Percentiles rank a stretch among this genome's conserved stretches.
phyloP scores from a whole-genome alignment of 2,329 filamentous ascomycete genomes.

The Cladosporium velox region DNA sequence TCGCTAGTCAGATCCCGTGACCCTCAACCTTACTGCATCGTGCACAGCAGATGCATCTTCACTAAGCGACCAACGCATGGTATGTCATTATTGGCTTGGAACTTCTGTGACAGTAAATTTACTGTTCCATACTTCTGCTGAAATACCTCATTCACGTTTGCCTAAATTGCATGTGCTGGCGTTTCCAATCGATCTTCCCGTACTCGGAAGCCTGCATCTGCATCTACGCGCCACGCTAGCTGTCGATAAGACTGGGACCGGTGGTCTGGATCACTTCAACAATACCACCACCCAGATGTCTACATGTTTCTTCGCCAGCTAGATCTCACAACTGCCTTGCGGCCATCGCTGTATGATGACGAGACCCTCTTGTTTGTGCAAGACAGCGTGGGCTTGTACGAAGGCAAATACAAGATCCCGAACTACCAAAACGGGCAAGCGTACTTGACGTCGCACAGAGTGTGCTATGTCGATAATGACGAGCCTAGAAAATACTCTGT shows the following conservation, averaged over 20 bases:
- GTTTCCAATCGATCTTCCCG: background rate
- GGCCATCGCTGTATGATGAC: constrained; percentile 88
- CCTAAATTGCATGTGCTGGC: background rate
- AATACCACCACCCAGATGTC: constrained; percentile 13
- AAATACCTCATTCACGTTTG: background rate
- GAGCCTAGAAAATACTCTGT: constrained; percentile 84
- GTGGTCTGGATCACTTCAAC: background rate
- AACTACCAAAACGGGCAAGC: constrained; percentile 94
- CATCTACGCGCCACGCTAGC: constrained; percentile 7
- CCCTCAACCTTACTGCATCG: constrained; percentile 11
- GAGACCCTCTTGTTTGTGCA: constrained; percentile 95
- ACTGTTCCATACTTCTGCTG: background rate
- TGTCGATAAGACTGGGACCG: background rate
- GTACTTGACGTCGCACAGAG: constrained; percentile 91
- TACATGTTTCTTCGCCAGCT: constrained; percentile 95
- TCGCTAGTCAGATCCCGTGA: constrained; percentile 12
- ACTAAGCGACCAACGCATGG: background rate
- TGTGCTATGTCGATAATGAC: constrained; percentile 89
- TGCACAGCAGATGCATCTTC: background rate
- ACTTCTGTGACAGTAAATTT: background rate
- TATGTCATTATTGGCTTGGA: background rate
- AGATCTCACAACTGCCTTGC: constrained; percentile 93
- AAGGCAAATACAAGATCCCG: constrained; percentile 95
- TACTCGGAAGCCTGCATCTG: constrained; percentile 9
- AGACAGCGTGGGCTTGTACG: constrained; percentile 94